A percentile compares a stretch with the other conserved stretches of the same genome.
These are phyloP conservation scores for Capsicum pubescens DNA, from an alignment of 257 asterid genomes.

Conservation along the genomic window DNA sequence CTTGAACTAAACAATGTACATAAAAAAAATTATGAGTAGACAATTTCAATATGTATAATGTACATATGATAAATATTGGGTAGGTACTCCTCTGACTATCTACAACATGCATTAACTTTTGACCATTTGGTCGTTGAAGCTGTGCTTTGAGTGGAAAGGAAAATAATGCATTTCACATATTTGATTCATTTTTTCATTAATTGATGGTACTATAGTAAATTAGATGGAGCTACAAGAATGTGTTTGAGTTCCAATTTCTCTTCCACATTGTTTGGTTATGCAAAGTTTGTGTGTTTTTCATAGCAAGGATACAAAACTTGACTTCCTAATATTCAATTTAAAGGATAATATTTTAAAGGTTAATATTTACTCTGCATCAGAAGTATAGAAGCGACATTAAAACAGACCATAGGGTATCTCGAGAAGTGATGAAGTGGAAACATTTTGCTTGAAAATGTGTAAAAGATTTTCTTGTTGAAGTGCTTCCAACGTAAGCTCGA, in stretches of 20 bases:
- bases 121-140: background rate
- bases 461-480: background rate
- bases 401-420: background rate
- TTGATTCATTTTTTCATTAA: background rate
- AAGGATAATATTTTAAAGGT: background rate
- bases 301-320: background rate
- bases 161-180: background rate
- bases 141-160: background rate
- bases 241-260: background rate
- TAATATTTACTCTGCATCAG: background rate
- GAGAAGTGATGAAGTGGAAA: background rate
- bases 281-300: background rate
- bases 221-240: background rate
- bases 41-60: background rate
- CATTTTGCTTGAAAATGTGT: background rate
- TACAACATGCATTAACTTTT: background rate
- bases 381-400: background rate
- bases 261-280: background rate
- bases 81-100: background rate
- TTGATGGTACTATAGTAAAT: background rate
- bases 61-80: background rate
- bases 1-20: background rate
- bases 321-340: background rate
- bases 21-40: background rate
- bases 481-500: background rate